Base-by-base conservation (phyloP, 768 basidiomycete species). In the Strobilomyces confusus region DNA sequence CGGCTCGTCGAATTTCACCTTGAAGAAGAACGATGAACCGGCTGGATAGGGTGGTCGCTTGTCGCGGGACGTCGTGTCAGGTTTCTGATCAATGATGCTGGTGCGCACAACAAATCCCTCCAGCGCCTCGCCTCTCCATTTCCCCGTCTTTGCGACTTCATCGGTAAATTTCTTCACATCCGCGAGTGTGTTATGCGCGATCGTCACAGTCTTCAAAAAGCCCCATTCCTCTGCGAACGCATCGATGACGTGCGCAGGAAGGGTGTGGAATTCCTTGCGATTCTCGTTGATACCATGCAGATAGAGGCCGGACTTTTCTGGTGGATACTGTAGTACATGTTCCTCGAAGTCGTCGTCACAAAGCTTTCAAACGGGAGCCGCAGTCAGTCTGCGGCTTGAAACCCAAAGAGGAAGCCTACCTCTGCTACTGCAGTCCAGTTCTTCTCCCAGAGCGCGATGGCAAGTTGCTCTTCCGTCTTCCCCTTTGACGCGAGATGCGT, bases 321-420 rank as follows among this genome's bases (percentile, higher is more conserved):
- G 77, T 0, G 91, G 73, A 64, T 93, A 95, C 0, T 82, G 75
- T 0, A 99, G 79, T 50, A 98, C 95, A 63, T 99, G 97, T 66
- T 98, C 95, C 63, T 99, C 95, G 68, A 98, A 98, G 0, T 80
- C 81, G 70, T 99, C 97, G 63, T 99, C 97, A 67, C 97, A 99
- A 7, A 99, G 84, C 95, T 98, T 47, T 23, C 26, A 13, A 7
- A 37, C 47, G n/a, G 23, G 44, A 9, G 6, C 8, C 5, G 2
- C 9, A 17, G 20, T 61, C 12, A 60, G 42, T 8, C 12, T 20
- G 9, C 15, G 12, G 25, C 7, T 17, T 6, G 11, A 32, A 26
- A 33, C 19, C 1, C 19, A 53, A 15, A 6, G n/a, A 7, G 20
- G 5, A 14, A 17, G 57, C 81, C 19, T 60, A 92, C 95, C 81